phyloP scores from a whole-genome alignment of 2,329 filamentous ascomycete genomes.

The Periconia digitata region DNA sequence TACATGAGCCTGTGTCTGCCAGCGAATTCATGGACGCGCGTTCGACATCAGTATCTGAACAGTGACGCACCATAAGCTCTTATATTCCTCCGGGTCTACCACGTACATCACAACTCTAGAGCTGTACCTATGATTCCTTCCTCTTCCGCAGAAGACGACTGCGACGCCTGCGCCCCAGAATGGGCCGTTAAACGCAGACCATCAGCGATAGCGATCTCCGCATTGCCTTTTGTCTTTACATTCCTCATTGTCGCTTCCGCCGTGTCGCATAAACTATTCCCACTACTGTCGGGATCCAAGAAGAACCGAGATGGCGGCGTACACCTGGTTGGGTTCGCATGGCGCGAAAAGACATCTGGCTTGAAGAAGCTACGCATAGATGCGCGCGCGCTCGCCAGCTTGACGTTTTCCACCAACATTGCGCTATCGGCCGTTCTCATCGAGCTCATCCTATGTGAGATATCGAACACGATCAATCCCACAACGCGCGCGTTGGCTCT shows the following conservation, averaged over 20 bases:
- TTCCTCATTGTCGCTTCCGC: constrained; percentile 65
- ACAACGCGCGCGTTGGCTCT: constrained; percentile 69
- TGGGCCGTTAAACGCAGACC: constrained; percentile 46
- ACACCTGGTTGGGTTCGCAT: constrained; percentile 51
- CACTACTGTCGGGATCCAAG: constrained; percentile 66
- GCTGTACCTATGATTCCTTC: constrained; percentile 33
- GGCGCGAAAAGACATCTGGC: constrained; percentile 25
- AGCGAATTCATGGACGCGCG: constrained; percentile 28
- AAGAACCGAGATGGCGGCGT: constrained; percentile 65
- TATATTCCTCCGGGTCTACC: constrained; percentile 5
- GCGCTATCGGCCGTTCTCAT: constrained; percentile 76
- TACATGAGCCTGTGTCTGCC: constrained; percentile 9
- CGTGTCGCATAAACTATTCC: constrained; percentile 70
- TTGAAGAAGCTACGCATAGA: constrained; percentile 42
- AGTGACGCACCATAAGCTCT: constrained; percentile 14
- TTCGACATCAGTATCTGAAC: constrained; percentile 17
- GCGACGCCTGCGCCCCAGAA: constrained; percentile 62
- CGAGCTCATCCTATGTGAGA: constrained; percentile 81
- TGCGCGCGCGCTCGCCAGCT: constrained; percentile 53
- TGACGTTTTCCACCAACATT: constrained; percentile 75
- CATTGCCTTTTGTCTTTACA: constrained; percentile 69
- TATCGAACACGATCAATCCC: constrained; percentile 72
- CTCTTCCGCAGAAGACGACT: constrained; percentile 47
- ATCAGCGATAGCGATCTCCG: constrained; percentile 60
- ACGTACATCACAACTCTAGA: constrained; percentile 1